Evolutionary conservation across 257 asterid genomes (phyloP).

Genomic region (Nicotiana tabacum): DNA sequence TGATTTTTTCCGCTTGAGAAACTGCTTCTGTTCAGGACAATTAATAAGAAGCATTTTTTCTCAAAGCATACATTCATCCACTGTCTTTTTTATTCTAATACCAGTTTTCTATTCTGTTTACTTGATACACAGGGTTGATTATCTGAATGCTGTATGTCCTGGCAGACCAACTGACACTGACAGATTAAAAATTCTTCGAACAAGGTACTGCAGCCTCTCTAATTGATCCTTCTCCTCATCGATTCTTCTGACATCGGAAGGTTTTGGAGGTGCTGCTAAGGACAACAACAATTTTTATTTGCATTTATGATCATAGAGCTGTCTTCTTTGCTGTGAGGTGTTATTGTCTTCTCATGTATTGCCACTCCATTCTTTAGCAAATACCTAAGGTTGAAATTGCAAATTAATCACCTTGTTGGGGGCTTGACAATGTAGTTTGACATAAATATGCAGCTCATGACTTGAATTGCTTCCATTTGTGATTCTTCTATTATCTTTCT

Average conservation of each 20-base stretch:
- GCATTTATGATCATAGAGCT: not conserved
- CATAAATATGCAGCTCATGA: not conserved
- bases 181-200: constrained; percentile 39
- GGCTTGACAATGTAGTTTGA: not conserved
- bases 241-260: not conserved
- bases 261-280: not conserved
- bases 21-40: not conserved
- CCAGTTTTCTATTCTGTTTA: constrained; percentile 8
- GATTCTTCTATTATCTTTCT: not conserved
- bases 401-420: not conserved
- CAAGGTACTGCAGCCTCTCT: constrained; percentile 41
- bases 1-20: not conserved
- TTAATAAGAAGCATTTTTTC: not conserved
- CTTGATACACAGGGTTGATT: constrained; percentile 51
- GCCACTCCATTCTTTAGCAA: not conserved
- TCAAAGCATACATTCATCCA: not conserved
- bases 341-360: not conserved
- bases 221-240: not conserved
- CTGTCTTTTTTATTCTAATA: not conserved
- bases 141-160: constrained; percentile 65
- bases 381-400: not conserved
- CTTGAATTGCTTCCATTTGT: not conserved
- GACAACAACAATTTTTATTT: not conserved
- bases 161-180: constrained; percentile 32
- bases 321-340: not conserved